These are phyloP conservation scores for Panaeolus papilionaceus DNA, from an alignment of 768 basidiomycete species.

Conservation along the genomic window DNA sequence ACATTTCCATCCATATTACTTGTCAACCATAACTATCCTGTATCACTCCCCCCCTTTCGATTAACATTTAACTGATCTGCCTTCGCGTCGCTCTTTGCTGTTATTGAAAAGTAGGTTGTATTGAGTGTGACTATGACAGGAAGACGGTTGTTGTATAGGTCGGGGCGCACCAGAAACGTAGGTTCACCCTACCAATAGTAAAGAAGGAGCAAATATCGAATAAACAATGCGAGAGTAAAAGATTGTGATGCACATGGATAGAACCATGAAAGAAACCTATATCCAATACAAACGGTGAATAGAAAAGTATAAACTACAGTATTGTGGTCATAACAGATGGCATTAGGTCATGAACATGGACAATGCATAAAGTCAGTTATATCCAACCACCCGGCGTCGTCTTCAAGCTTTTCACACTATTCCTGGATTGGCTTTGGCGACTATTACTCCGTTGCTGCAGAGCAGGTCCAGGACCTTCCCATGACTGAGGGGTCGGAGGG, in stretches of 20 bases:
- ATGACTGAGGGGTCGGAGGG: conserved; percentile 53
- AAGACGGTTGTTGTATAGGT: not conserved
- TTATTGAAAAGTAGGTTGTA: not conserved
- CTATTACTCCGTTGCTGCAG: conserved; percentile 36
- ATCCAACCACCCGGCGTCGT: conserved; percentile 38
- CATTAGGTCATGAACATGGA: not conserved
- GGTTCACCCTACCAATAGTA: not conserved
- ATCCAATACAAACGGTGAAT: not conserved
- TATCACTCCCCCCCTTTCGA: not conserved
- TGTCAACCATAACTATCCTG: not conserved
- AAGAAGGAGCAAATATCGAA: not conserved
- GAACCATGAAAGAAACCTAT: not conserved
- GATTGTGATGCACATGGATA: not conserved
- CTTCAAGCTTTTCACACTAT: conserved; percentile 41
- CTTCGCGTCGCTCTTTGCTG: not conserved
- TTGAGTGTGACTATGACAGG: not conserved
- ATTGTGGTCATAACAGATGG: conserved; percentile 8
- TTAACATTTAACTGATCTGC: conserved; percentile 7
- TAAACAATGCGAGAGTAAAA: not conserved
- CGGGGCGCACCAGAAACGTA: not conserved
- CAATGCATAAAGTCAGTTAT: conserved; percentile 18
- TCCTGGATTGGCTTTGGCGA: conserved; percentile 34
- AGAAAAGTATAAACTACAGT: not conserved
- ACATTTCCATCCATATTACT: conserved; percentile 1
- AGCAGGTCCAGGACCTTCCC: conserved; percentile 36